Conservation (phyloP, 2,329 filamentous ascomycete genomes). For the Venturia nashicola region DNA sequence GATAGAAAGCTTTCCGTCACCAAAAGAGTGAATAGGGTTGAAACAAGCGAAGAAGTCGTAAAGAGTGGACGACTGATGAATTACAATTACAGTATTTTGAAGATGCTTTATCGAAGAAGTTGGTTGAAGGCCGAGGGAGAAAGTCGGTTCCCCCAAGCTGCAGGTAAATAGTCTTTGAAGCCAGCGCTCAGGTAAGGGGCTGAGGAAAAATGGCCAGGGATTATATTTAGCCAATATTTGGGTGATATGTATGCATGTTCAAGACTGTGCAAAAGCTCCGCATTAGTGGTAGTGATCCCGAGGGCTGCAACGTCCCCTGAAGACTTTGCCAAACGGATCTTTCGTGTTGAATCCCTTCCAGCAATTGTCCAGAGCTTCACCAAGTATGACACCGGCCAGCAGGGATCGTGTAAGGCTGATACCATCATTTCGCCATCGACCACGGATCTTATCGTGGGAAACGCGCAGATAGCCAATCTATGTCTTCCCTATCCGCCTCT, state of each 20-base stretch:
- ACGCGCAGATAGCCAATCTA: not conserved
- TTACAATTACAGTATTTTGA: slow-evolving; percentile 7
- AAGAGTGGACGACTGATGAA: slow-evolving; percentile 4
- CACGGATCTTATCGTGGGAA: not conserved
- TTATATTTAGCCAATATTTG: not conserved
- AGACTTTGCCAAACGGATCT: not conserved
- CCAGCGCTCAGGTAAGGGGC: slow-evolving; percentile 1
- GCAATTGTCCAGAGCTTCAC: not conserved
- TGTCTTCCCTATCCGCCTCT: not conserved
- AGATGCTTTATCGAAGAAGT: not conserved
- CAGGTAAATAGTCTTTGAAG: not conserved
- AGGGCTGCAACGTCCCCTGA: not conserved
- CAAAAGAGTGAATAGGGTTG: not conserved
- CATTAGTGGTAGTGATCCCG: not conserved
- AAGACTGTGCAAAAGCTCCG: not conserved
- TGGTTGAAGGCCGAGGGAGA: not conserved
- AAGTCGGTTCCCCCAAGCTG: not conserved
- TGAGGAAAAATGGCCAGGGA: not conserved
- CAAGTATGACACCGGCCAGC: not conserved
- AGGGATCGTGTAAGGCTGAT: not conserved
- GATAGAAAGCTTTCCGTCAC: not conserved
- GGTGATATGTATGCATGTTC: not conserved
- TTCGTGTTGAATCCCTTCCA: not conserved
- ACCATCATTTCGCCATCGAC: not conserved
- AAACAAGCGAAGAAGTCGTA: not conserved